Percentiles rank a stretch among this genome's conserved stretches.
Evolutionary conservation across 2,329 filamentous ascomycete genomes (phyloP).

Genomic region (Esteya vermicola): DNA sequence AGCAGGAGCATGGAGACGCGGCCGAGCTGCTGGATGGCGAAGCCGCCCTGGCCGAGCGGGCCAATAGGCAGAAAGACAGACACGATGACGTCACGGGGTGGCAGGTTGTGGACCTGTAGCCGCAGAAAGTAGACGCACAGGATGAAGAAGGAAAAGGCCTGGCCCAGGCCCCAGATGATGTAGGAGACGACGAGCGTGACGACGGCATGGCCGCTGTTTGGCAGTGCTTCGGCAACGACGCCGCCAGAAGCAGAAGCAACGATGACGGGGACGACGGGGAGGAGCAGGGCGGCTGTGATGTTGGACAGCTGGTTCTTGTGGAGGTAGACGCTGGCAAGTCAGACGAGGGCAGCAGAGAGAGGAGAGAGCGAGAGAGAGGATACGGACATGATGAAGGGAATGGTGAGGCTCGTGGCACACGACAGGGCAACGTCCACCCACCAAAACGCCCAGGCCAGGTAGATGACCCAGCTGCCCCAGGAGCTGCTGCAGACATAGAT

Average conservation of each 20-base stretch:
- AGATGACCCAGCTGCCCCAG: constrained; percentile 38
- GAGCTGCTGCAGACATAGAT: constrained; percentile 42
- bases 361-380: not conserved
- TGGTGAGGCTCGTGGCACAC: constrained; percentile 27
- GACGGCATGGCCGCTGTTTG: constrained; percentile 37
- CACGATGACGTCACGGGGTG: constrained; percentile 49
- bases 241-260: constrained; percentile 50
- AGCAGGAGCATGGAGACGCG: constrained; percentile 21
- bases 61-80: constrained; percentile 48
- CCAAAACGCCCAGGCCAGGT: constrained; percentile 38
- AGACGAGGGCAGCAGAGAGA: not conserved
- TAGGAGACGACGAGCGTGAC: constrained; percentile 52
- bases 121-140: constrained; percentile 58
- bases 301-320: constrained; percentile 19
- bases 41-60: constrained; percentile 48
- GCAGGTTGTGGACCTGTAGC: constrained; percentile 50
- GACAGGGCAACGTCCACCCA: constrained; percentile 34
- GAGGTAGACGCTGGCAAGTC: constrained; percentile 9
- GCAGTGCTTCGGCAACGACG: constrained; percentile 46
- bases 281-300: constrained; percentile 45
- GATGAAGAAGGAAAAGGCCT: constrained; percentile 42
- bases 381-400: constrained; percentile 37
- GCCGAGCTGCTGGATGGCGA: constrained; percentile 29
- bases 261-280: constrained; percentile 48
- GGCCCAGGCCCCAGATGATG: constrained; percentile 53